These are phyloP conservation scores for Nicotiana knightiana DNA, from an alignment of 257 asterid genomes.

Conservation along the genomic window DNA sequence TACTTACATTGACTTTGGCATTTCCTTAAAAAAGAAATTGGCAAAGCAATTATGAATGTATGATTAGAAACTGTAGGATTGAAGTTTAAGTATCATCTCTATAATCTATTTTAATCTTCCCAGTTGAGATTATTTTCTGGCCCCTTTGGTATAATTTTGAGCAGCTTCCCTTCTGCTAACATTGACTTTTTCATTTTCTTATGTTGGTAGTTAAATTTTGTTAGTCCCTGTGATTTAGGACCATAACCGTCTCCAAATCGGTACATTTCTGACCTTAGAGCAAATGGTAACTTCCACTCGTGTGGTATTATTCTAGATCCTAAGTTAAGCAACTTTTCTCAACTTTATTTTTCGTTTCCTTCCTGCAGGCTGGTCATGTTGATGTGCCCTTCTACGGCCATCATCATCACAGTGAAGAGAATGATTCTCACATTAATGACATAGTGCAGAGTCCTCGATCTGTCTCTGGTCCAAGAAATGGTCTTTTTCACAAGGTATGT, in stretches of 20 bases:
- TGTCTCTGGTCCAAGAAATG: slow-evolving; percentile 38
- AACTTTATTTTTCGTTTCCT: background rate
- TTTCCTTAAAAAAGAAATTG: background rate
- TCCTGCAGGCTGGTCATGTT: slow-evolving; percentile 30
- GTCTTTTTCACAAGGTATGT: slow-evolving; percentile 34
- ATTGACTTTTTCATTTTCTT: background rate
- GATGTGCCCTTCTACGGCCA: slow-evolving; percentile 34
- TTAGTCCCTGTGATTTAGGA: background rate
- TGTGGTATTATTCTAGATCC: background rate
- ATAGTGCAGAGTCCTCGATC: slow-evolving; percentile 36
- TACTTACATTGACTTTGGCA: background rate
- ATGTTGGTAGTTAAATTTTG: background rate
- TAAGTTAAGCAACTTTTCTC: background rate
- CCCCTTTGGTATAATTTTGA: background rate
- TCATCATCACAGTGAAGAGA: slow-evolving; percentile 22
- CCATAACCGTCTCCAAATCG: background rate
- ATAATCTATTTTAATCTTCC: background rate
- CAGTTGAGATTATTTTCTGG: background rate
- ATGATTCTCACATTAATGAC: slow-evolving; percentile 24
- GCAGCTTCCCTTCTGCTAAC: background rate
- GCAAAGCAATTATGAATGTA: background rate
- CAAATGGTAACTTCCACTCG: background rate
- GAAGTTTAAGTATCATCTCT: background rate
- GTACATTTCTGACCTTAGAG: background rate
- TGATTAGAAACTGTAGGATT: background rate